Conservation (phyloP, 176 grass and related monocot genomes). For the Phoenix dactylifera region DNA sequence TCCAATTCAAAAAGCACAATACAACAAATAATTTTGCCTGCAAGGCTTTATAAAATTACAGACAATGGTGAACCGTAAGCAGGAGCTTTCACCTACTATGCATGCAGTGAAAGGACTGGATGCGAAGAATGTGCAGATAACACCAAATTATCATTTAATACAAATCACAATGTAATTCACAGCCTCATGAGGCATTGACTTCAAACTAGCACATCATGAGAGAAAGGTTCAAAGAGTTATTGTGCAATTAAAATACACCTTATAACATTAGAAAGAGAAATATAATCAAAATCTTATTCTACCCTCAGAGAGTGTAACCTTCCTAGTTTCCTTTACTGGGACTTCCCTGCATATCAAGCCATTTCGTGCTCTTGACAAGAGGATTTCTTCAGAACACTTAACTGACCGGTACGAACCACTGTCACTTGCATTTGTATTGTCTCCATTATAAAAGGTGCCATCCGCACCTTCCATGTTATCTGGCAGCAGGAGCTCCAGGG, state of each 20-base stretch:
- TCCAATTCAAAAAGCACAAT: no score
- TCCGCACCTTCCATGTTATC: conserved; percentile 24
- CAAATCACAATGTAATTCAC: no score
- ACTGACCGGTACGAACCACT: conserved; percentile 8
- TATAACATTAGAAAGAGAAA: no score
- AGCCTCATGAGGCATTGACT: no score
- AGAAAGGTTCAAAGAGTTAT: not conserved
- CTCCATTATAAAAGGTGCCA: conserved; percentile 13
- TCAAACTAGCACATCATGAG: no score
- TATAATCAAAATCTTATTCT: not conserved
- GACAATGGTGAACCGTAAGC: no score
- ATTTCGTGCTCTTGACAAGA: conserved; percentile 33
- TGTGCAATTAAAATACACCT: conserved; percentile 5
- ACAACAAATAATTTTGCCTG: no score
- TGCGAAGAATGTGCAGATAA: no score
- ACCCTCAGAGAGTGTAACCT: conserved; percentile 64
- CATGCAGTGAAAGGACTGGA: no score
- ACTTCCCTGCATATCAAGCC: conserved; percentile 59
- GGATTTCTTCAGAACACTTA: conserved; percentile 59
- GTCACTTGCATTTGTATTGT: conserved; percentile 19
- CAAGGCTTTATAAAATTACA: no score
- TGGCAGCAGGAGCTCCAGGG: conserved; percentile 27
- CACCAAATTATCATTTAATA: no score
- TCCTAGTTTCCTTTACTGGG: conserved; percentile 54
- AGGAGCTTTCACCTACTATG: no score